Evolutionary conservation across 345 rosid genomes (phyloP).

Genomic region (Hibiscus mutabilis): DNA sequence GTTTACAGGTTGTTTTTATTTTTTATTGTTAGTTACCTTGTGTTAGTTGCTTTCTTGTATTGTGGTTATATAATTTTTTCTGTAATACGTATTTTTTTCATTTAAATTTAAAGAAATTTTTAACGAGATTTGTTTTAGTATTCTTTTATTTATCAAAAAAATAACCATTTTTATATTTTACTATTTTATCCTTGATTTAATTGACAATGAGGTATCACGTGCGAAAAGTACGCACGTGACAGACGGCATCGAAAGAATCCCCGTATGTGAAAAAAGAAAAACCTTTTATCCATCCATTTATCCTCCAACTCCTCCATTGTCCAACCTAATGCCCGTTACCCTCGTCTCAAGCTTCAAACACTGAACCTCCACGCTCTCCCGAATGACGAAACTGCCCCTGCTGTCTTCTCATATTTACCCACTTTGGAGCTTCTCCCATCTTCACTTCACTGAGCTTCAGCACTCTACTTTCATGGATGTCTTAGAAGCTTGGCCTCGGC

Average conservation of each 20-base stretch:
- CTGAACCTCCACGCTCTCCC: background rate
- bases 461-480: conserved; percentile 40
- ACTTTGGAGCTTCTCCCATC: background rate
- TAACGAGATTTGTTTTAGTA: too few species aligned
- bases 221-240: background rate
- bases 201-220: background rate
- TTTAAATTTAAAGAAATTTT: too few species aligned
- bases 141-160: too few species aligned
- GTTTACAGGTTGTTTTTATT: too few species aligned
- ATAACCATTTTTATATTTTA: too few species aligned
- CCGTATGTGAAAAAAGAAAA: too few species aligned
- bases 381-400: conserved; percentile 19
- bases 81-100: too few species aligned
- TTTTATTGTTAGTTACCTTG: too few species aligned
- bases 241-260: background rate
- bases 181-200: too few species aligned
- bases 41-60: too few species aligned
- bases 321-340: background rate
- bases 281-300: background rate
- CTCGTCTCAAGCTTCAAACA: background rate
- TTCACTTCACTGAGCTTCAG: conserved; percentile 20
- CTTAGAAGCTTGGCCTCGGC: conserved; percentile 34
- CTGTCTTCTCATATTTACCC: conserved; percentile 7
- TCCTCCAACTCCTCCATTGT: background rate
- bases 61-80: too few species aligned